These are phyloP conservation scores for Neofusicoccum parvum DNA, from an alignment of 2,329 filamentous ascomycete species.

Conservation along the genomic window DNA sequence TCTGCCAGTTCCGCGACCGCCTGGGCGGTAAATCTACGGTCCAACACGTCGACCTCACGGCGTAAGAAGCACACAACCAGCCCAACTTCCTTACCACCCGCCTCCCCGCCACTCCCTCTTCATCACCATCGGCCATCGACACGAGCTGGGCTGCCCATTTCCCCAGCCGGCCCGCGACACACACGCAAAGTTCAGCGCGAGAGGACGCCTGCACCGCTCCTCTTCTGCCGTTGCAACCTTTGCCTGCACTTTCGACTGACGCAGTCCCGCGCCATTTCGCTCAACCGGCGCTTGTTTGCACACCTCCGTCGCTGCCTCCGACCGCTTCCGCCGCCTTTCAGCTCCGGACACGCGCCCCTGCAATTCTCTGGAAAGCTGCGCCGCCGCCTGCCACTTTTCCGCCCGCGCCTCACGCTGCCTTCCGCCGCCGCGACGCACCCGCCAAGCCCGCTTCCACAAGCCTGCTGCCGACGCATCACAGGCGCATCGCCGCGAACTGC, in stretches of 20 bases:
- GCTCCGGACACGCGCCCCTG: slow-evolving; percentile 1
- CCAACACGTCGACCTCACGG: slow-evolving; percentile 22
- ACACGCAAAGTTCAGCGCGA: slow-evolving; percentile 1
- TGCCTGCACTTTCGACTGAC: slow-evolving; percentile 16
- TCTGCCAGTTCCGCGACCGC: slow-evolving; percentile 4
- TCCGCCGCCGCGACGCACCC: slow-evolving; percentile 2
- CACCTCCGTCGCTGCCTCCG: background rate
- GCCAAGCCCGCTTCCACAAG: slow-evolving; percentile 14
- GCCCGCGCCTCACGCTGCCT: slow-evolving; percentile 6
- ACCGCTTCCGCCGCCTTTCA: background rate
- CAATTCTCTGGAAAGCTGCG: background rate
- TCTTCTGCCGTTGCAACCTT: slow-evolving; percentile 20
- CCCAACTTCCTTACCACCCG: slow-evolving; percentile 25
- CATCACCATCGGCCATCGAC: slow-evolving; percentile 10
- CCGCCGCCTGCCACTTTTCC: slow-evolving; percentile 1
- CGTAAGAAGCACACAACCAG: slow-evolving; percentile 22
- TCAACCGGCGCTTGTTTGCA: background rate
- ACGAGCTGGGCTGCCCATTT: slow-evolving; percentile 8
- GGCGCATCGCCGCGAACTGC: slow-evolving; percentile 7
- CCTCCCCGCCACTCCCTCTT: slow-evolving; percentile 18
- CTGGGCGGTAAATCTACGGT: background rate
- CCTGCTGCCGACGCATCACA: background rate
- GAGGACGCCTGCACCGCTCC: slow-evolving; percentile 24
- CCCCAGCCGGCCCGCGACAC: background rate
- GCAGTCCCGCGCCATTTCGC: slow-evolving; percentile 4